Base-by-base conservation (phyloP, 257 asterid genomes). In the Forsythia suspensa region DNA sequence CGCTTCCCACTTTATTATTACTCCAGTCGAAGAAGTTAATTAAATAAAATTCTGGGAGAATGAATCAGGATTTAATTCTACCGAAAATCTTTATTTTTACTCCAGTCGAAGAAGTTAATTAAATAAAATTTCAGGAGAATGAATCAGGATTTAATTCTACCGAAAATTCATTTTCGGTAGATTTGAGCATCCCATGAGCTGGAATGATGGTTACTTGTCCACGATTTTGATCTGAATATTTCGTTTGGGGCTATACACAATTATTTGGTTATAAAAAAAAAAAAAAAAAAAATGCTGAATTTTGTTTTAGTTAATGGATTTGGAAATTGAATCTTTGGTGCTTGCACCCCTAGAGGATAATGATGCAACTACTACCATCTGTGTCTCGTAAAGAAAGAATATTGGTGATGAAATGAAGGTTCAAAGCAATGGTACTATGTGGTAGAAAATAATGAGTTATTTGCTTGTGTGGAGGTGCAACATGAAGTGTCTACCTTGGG, bases 161-260 rank as follows among this genome's bases (percentile, higher is more conserved):
- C 5, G 24, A 24, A 24, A 24, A 24, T 24, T 24, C 24, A 24
- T 78, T 57, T 77, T 75, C 67, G 69, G 44, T 6, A 5, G 16
- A 18, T 55, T 18, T 7, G 8, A n/a, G 10, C 5, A 44, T 55
- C 63, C 78, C 79, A 79, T 74, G 72, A 80, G 81, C 86, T 87
- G 87, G 88, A 80, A 84, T 84, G 84, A 73, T 70, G 68, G 81
- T 76, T 80, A 72, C 71, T 73, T 43, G 75, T 82, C 80, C 84
- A 85, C 85, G 87, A 85, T 85, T 87, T 82, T 80, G 90, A 81
- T 81, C 86, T 82, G 82, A 80, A 51, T 67, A 34, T 76, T 6
- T 52, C 38, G 0, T n/a, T n/a, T n/a, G n/a, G n/a, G n/a, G n/a
- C n/a, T n/a, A n/a, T n/a, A n/a, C n/a, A n/a, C 15, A 24, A 52